phyloP scores from a whole-genome alignment of 1,284 basidiomycete genomes.

The Wallemia ichthyophaga region DNA sequence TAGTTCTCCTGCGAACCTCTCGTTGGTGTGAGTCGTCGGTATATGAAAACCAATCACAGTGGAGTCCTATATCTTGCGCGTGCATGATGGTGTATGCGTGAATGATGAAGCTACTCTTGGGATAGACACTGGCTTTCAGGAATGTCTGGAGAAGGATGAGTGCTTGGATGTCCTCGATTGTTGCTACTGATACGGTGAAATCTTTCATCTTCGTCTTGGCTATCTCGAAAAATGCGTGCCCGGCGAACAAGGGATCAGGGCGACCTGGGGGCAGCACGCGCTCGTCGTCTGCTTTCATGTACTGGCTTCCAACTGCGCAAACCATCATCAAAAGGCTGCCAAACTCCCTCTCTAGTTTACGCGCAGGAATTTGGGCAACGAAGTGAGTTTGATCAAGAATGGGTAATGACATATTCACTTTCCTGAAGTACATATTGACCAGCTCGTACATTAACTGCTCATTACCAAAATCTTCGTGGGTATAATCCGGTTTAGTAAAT shows the following conservation, averaged over 20 bases:
- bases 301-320: not conserved
- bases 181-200: not conserved
- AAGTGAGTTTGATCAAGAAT: not conserved
- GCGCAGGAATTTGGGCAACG: not conserved
- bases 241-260: not conserved
- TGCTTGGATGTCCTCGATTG: not conserved
- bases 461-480: not conserved
- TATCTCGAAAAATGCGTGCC: not conserved
- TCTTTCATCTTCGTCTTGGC: not conserved
- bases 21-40: not conserved
- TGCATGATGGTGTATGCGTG: not conserved
- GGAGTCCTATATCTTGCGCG: not conserved
- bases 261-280: not conserved
- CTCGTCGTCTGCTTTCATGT: not conserved
- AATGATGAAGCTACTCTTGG: not conserved
- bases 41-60: not conserved
- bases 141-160: not conserved
- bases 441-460: not conserved
- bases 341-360: not conserved
- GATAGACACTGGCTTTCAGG: not conserved
- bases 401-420: not conserved
- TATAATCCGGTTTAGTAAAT: not conserved
- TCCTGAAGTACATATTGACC: not conserved
- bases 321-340: not conserved
- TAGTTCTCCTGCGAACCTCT: not conserved